phyloP scores from a whole-genome alignment of 495 filamentous ascomycete species.

The Elasticomyces elasticus region DNA sequence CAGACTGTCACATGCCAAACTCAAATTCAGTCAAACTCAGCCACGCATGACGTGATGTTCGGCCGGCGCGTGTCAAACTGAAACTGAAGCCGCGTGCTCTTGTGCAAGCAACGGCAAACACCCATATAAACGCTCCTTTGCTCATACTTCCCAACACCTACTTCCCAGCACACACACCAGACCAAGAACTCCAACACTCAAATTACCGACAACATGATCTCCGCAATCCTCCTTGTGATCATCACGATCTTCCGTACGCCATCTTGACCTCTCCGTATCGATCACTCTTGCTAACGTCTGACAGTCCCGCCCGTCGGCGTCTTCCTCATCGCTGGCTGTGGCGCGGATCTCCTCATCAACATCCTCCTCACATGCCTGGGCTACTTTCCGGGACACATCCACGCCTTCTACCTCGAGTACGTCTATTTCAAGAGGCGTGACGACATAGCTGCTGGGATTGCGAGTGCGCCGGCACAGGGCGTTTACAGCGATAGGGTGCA shows the following conservation, averaged over 20 bases:
- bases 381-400: conserved; percentile 50
- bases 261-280: background rate
- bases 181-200: background rate
- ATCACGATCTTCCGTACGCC: conserved; percentile 50
- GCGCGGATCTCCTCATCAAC: conserved; percentile 56
- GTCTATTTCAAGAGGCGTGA: conserved; percentile 70
- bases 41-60: no score
- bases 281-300: background rate
- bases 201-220: conserved; percentile 25
- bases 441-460: conserved; percentile 42
- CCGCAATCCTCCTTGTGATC: conserved; percentile 41
- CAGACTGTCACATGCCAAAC: no score
- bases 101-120: no score
- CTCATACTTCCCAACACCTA: background rate
- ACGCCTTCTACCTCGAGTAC: conserved; percentile 87
- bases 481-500: conserved; percentile 78
- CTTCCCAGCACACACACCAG: background rate
- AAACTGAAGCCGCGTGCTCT: no score
- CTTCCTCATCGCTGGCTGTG: conserved; percentile 52
- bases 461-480: conserved; percentile 49
- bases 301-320: conserved; percentile 57
- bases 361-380: conserved; percentile 52
- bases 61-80: no score
- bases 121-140: background rate
- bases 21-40: no score